phyloP scores from a whole-genome alignment of 495 filamentous ascomycete genomes.

The Oidiodendron maius region DNA sequence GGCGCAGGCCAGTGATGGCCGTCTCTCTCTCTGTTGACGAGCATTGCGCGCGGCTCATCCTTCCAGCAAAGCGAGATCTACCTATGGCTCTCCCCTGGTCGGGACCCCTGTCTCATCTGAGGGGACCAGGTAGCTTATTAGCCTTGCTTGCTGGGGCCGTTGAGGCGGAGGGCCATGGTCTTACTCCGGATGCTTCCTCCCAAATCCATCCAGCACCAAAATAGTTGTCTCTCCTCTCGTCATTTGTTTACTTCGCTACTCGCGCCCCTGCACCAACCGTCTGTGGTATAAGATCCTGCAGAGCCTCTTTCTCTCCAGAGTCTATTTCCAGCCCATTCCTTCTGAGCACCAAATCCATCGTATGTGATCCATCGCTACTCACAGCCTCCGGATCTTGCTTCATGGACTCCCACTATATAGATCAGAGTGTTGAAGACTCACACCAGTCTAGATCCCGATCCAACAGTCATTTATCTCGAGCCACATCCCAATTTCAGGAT shows the following conservation, averaged over 20 bases:
- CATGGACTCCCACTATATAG: constrained; percentile 25
- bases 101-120: neutral
- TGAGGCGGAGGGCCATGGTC: constrained; percentile 20
- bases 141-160: constrained; percentile 14
- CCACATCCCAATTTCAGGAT: constrained; percentile 15
- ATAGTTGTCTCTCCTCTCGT: constrained; percentile 9
- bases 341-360: neutral
- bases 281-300: neutral
- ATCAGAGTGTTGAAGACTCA: constrained; percentile 21
- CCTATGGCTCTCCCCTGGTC: constrained; percentile 5
- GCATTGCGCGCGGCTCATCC: neutral
- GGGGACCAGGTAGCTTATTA: constrained; percentile 9
- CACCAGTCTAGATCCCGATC: constrained; percentile 21
- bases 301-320: neutral
- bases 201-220: constrained; percentile 17
- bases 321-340: constrained; percentile 1
- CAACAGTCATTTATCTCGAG: constrained; percentile 21
- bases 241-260: constrained; percentile 1
- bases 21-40: too few relatives aligned
- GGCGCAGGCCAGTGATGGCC: neutral
- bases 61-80: neutral
- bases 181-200: constrained; percentile 15
- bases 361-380: constrained; percentile 21
- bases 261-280: neutral
- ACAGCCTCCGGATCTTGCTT: constrained; percentile 15